A percentile compares a stretch with the other conserved stretches of the same genome.
Evolutionary conservation across 495 filamentous ascomycete species (phyloP).

Genomic region (Podospora conica): DNA sequence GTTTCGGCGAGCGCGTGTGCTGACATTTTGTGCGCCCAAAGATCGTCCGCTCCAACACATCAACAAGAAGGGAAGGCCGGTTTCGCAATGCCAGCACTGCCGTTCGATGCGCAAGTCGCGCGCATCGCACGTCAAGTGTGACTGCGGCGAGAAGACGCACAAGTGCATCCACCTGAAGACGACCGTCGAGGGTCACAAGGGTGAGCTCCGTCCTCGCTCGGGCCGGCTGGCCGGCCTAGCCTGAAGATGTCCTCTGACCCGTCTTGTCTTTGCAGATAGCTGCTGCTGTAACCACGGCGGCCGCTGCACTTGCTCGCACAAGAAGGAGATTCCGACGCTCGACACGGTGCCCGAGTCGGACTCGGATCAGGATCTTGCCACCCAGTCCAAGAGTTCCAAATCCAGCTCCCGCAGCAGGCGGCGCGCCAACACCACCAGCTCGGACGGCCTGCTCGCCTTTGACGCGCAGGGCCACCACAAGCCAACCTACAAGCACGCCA

Average conservation of each 20-base stretch:
- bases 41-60: constrained; percentile 92
- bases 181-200: constrained; percentile 48
- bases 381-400: constrained; percentile 43
- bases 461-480: constrained; percentile 94
- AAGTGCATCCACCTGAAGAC: constrained; percentile 59
- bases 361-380: constrained; percentile 41
- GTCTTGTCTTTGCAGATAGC: constrained; percentile 54
- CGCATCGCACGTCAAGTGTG: constrained; percentile 91
- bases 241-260: constrained; percentile 39
- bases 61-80: constrained; percentile 96
- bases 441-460: constrained; percentile 74
- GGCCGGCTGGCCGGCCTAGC: constrained; percentile 29
- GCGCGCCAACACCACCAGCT: constrained; percentile 72
- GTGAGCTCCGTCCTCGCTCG: constrained; percentile 36
- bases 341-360: constrained; percentile 68
- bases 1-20: constrained; percentile 10
- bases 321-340: constrained; percentile 71
- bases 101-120: constrained; percentile 95
- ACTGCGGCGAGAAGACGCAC: constrained; percentile 87
- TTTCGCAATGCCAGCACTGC: constrained; percentile 97
- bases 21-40: constrained; percentile 36
- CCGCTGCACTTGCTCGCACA: constrained; percentile 86
- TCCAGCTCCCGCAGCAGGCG: constrained; percentile 50
- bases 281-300: constrained; percentile 89
- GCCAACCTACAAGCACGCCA: constrained; percentile 82